phyloP scores from a whole-genome alignment of 345 rosid genomes.

The Hirschfeldia incana region DNA sequence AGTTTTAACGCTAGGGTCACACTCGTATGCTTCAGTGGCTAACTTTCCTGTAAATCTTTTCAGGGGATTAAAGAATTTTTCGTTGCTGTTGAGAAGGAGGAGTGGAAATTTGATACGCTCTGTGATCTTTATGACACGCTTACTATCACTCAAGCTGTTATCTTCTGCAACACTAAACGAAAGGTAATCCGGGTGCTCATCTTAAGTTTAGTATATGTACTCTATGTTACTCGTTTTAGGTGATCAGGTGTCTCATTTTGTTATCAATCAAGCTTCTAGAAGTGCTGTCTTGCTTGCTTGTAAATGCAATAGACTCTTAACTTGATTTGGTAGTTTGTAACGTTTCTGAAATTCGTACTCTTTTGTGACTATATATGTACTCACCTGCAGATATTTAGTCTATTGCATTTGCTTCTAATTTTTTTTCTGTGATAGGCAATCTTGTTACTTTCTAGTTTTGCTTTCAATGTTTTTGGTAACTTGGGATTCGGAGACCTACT shows the following conservation, averaged over 20 bases:
- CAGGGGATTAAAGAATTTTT: not conserved
- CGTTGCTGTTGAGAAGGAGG: not conserved
- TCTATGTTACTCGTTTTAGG: slow-evolving; percentile 35
- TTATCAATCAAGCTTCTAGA: not conserved
- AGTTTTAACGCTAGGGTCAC: not conserved
- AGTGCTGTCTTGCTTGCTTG: not conserved
- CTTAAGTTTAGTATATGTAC: not conserved
- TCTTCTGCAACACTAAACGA: slow-evolving; percentile 93
- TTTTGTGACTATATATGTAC: not conserved
- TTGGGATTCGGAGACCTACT: not conserved
- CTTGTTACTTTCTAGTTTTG: not conserved
- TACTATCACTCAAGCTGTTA: slow-evolving; percentile 90
- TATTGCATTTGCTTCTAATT: not conserved
- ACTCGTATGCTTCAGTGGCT: not conserved
- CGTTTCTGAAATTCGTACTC: not conserved
- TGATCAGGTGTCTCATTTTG: slow-evolving; percentile 16
- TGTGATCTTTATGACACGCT: slow-evolving; percentile 36
- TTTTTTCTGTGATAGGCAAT: not conserved
- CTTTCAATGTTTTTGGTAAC: not conserved
- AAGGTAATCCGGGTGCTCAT: slow-evolving; percentile 48
- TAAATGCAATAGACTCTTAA: not conserved
- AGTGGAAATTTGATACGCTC: not conserved
- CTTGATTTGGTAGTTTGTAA: not conserved
- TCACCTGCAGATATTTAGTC: not conserved
- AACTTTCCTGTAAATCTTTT: not conserved